Evolutionary conservation across 2,329 filamentous ascomycete genomes (phyloP), one percentile per base, ranked within the genome.

Genomic region (Ophiostoma sp.): DNA sequence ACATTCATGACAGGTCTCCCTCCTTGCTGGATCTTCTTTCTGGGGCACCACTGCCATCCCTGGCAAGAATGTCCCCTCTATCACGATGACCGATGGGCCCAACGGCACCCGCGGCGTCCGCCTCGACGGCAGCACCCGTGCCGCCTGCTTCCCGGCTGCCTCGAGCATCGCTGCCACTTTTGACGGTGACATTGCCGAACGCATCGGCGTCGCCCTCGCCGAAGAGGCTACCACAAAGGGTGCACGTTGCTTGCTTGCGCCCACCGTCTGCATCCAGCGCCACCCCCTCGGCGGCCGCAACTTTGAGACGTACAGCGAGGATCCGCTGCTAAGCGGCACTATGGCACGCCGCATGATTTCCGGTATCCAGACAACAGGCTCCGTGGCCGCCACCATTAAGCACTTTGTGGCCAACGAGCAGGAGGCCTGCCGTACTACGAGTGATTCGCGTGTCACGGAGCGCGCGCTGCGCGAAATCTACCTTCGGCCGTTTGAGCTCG

Each of bases 221-320:
- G 85, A 90, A 12, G 93, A 96, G 81, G 86, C 87, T 28, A 91
- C 89, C 25, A 75, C 73, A 63, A 76, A 52, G 22, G 77, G 92
- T 92, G 33, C 91, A 92, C 78, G 92, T 91, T 12, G 91, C 91
- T 84, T 95, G 4, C 86, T 95, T 11, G 93, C 91, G 0, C 93
- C 92, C 1, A 95, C 93, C 0, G 90, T 94, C 33, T 94, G 93
- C 82, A 91, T 94, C 84, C 93, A 96, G 78, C 88, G 93, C 17
- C 92, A 92, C 69, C 93, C 93, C 0, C 85, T 96, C 0, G 93
- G 93, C 28, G 93, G 93, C 19, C 88, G 93, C 74, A 94, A 94
- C 76, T 97, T 96, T 77, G 93, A 97, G 81, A 94, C 92, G 0
- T 96, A 94, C 80, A 93, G 92, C 0, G 93, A 96, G 80, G 93